Base-by-base conservation (phyloP, 176 grass and related monocot genomes). In the Aegilops longissima region DNA sequence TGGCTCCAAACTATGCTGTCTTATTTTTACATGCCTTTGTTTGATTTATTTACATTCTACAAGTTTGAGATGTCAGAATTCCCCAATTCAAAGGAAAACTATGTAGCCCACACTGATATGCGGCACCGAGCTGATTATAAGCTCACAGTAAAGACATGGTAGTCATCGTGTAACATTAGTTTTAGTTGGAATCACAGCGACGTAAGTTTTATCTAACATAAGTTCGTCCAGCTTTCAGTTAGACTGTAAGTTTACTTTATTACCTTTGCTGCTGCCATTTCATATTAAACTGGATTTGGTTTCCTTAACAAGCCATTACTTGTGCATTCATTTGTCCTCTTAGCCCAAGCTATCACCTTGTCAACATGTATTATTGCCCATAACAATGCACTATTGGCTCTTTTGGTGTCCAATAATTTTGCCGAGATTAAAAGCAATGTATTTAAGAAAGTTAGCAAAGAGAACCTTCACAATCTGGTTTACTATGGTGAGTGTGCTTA, bases 361-460 rank as follows among this genome's bases (percentile, higher is more conserved):
- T 94, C 93, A 70, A 85, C 96, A 85, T 98, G 96, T 82, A 98
- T 96, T 91, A 96, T 98, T 79, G 96, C 93, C 34, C 93, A 96
- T 84, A 96, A 98, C 54, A 98, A 98, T 94, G 93, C 96, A 81
- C 82, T 98, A 24, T 77, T 98, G 42, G 96, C 96, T 70, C 90
- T 98, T 78, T 86, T 98, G 79, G 96, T 98, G 67, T 98, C 96
- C 52, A 98, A 88, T 78, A 98, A 98, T 92, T 96, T 98, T 88
- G 81, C 93, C 11, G 96, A 98, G 86, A 94, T 98, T 51, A 98
- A 98, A 87, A 98, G 96, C 80, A 98, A 94, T 80, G 96, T 98
- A 69, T 98, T 96, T 87, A 98, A 98, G 91, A 92, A 92, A 71
- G 92, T 98, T 86, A 98, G 96, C 90, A 98, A 98, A 87, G 93